Percentiles rank a stretch among this genome's conserved stretches.
Evolutionary conservation across 129 eudicot genomes (phyloP).

Genomic region (Cynara cardunculus): DNA sequence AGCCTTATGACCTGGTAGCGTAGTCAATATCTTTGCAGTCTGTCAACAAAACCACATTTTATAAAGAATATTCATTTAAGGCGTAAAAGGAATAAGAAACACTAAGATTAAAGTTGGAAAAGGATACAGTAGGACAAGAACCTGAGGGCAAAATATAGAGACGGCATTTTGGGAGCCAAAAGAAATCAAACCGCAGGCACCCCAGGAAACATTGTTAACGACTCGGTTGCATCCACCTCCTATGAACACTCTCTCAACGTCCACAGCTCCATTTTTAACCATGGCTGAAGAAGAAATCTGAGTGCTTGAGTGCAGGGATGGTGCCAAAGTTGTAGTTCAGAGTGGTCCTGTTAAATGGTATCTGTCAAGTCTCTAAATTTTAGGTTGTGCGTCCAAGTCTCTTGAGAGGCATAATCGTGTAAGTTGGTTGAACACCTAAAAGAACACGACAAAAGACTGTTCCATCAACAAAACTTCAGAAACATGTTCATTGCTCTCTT

Average conservation of each 20-base stretch:
- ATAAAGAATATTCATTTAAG: background rate
- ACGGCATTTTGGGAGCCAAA: constrained; percentile 97
- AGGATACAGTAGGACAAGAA: background rate
- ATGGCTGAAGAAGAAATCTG: constrained; percentile 14
- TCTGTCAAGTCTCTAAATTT: background rate
- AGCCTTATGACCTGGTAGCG: constrained; percentile 89
- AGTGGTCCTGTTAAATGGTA: background rate
- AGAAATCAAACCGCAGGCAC: constrained; percentile 66
- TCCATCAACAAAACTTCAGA: background rate
- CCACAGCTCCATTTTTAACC: constrained; percentile 26
- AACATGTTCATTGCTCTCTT: background rate
- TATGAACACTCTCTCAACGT: constrained; percentile 64
- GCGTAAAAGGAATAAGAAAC: background rate
- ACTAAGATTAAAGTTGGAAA: background rate
- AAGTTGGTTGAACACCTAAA: background rate
- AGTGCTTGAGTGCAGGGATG: background rate
- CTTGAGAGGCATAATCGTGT: background rate
- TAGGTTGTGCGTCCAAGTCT: background rate
- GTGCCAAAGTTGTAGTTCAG: background rate
- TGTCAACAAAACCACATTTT: constrained; percentile 1
- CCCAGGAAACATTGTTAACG: constrained; percentile 96
- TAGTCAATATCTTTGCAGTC: constrained; percentile 75
- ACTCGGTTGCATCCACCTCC: constrained; percentile 96
- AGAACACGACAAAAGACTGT: background rate
- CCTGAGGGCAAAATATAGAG: constrained; percentile 84